Percentiles rank a stretch among this genome's conserved stretches.
These are phyloP conservation scores for Multifurca ochricompacta DNA, from an alignment of 768 basidiomycete genomes.

Conservation along the genomic window DNA sequence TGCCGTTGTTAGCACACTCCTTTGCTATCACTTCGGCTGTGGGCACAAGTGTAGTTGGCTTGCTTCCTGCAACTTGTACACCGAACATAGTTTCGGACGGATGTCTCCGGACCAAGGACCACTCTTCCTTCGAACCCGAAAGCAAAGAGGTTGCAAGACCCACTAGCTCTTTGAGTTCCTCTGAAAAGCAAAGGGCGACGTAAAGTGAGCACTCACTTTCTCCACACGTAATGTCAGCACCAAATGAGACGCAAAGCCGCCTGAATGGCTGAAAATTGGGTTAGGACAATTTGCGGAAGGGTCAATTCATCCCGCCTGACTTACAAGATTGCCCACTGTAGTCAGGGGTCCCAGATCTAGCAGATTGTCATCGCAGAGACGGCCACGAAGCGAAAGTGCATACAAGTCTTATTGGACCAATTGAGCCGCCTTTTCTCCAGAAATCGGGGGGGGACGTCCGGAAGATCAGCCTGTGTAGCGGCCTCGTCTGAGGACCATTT, in stretches of 20 bases:
- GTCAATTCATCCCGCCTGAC: conserved; percentile 21
- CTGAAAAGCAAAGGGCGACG: background rate
- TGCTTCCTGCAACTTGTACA: conserved; percentile 87
- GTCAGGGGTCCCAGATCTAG: conserved; percentile 75
- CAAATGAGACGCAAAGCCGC: conserved; percentile 75
- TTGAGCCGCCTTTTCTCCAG: conserved; percentile 80
- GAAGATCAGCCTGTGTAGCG: conserved; percentile 39
- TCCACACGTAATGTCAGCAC: conserved; percentile 92
- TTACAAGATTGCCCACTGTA: conserved; percentile 89
- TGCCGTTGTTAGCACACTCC: conserved; percentile 50
- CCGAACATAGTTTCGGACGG: conserved; percentile 84
- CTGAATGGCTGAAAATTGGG: conserved; percentile 71
- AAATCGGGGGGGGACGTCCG: conserved; percentile 64
- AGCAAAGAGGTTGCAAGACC: conserved; percentile 90
- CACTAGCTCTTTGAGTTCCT: conserved; percentile 42
- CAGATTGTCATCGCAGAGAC: conserved; percentile 27
- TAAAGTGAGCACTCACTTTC: conserved; percentile 53
- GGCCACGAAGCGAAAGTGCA: conserved; percentile 25
- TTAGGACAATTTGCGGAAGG: background rate
- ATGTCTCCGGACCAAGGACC: conserved; percentile 87
- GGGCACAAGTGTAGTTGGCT: conserved; percentile 67
- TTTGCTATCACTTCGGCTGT: conserved; percentile 74
- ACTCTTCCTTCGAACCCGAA: conserved; percentile 84
- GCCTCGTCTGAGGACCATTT: conserved; percentile 25
- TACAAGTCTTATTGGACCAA: conserved; percentile 85